Evolutionary conservation across 352 stramenopile species (phyloP).

Genomic region (Thalassiosira hispida): DNA sequence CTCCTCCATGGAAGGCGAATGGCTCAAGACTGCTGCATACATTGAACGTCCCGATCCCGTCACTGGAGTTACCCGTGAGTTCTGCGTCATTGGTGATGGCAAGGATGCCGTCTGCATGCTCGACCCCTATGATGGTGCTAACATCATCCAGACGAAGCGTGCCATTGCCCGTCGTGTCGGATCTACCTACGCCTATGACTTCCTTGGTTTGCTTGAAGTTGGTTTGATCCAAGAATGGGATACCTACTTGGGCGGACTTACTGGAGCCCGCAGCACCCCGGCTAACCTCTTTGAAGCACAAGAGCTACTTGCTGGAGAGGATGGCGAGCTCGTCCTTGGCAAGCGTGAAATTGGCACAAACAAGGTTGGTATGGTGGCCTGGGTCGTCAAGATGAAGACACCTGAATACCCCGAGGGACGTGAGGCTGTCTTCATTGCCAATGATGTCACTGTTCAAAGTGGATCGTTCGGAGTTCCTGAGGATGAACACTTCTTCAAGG

Average conservation of each 20-base stretch:
- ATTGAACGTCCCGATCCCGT: slow-evolving; percentile 91
- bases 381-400: slow-evolving; percentile 96
- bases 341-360: slow-evolving; percentile 86
- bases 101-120: slow-evolving; percentile 84
- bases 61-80: slow-evolving; percentile 87
- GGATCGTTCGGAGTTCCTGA: slow-evolving; percentile 98
- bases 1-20: slow-evolving; percentile 97
- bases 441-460: slow-evolving; percentile 99
- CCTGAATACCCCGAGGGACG: slow-evolving; percentile 97
- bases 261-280: slow-evolving; percentile 88
- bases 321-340: slow-evolving; percentile 79
- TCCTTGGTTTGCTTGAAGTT: slow-evolving; percentile 98
- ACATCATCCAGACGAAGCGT: slow-evolving; percentile 89
- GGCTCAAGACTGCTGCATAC: slow-evolving; percentile 97
- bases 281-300: slow-evolving; percentile 82
- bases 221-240: slow-evolving; percentile 94
- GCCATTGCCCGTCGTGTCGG: slow-evolving; percentile 92
- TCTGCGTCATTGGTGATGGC: slow-evolving; percentile 81
- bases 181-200: slow-evolving; percentile 99
- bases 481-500: slow-evolving; percentile 96
- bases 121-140: slow-evolving; percentile 86
- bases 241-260: slow-evolving; percentile 85
- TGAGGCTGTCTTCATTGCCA: slow-evolving; percentile 98
- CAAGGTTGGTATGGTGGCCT: slow-evolving; percentile 98
- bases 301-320: slow-evolving; percentile 84